Evolutionary conservation across 495 filamentous ascomycete species (phyloP).

Genomic region (Talaromyces stipitatus): DNA sequence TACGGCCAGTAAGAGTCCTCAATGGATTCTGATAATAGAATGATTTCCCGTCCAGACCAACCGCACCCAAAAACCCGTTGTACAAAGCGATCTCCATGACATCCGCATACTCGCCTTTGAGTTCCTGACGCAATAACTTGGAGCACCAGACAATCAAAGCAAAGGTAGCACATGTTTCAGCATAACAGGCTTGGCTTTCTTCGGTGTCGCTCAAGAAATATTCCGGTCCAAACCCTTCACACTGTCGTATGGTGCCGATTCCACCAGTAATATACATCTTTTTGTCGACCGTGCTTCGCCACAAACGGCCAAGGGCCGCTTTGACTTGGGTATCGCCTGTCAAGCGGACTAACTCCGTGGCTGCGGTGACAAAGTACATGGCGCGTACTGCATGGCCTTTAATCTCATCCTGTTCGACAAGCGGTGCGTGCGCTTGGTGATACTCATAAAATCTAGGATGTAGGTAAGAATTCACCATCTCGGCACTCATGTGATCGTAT

Average conservation of each 20-base stretch:
- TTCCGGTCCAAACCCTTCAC: slow-evolving; percentile 54
- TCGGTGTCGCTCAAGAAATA: slow-evolving; percentile 50
- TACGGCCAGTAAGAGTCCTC: slow-evolving; percentile 9
- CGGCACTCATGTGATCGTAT: slow-evolving; percentile 21
- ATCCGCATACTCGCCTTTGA: slow-evolving; percentile 46
- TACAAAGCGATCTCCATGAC: slow-evolving; percentile 54
- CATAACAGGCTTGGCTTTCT: slow-evolving; percentile 54
- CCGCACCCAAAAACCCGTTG: slow-evolving; percentile 49
- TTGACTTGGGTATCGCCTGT: slow-evolving; percentile 13
- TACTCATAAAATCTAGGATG: slow-evolving; percentile 34
- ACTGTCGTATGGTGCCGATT: slow-evolving; percentile 51
- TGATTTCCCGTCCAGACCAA: slow-evolving; percentile 24
- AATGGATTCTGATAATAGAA: slow-evolving; percentile 5
- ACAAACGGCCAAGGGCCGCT: slow-evolving; percentile 34
- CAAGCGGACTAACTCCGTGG: slow-evolving; percentile 27
- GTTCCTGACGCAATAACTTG: slow-evolving; percentile 17
- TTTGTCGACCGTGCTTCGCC: slow-evolving; percentile 50
- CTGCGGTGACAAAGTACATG: slow-evolving; percentile 43
- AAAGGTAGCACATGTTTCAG: slow-evolving; percentile 54
- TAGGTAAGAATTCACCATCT: slow-evolving; percentile 31
- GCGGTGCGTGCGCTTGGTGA: slow-evolving; percentile 46
- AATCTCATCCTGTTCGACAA: slow-evolving; percentile 46
- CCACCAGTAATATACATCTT: slow-evolving; percentile 57
- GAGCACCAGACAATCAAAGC: slow-evolving; percentile 45
- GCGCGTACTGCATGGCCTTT: slow-evolving; percentile 55